phyloP scores from a whole-genome alignment of 2,329 filamentous ascomycete genomes.

The Ceratocystis variospora region DNA sequence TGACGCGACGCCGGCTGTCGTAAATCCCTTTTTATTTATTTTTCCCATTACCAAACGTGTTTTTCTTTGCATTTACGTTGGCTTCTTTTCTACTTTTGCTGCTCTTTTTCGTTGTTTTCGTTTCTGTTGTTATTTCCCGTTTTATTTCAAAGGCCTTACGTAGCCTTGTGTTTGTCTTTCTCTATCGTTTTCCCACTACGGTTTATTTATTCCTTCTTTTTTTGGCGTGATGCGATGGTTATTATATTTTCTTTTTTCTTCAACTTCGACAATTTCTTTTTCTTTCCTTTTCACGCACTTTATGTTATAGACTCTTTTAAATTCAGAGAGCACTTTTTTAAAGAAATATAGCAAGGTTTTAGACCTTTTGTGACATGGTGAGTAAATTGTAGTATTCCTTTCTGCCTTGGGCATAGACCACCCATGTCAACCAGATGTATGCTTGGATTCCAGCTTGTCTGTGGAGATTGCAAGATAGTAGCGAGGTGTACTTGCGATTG shows the following conservation, averaged over 20 bases:
- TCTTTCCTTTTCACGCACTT: conserved; percentile 2
- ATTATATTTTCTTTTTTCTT: conserved; percentile 11
- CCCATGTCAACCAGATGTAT: too few species aligned
- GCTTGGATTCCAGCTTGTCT: not conserved
- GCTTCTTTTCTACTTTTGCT: conserved; percentile 6
- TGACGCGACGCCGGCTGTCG: conserved; percentile 12
- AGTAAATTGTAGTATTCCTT: too few species aligned
- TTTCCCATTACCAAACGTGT: conserved; percentile 4
- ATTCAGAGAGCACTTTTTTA: conserved; percentile 3
- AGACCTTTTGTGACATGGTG: too few species aligned
- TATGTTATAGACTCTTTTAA: conserved; percentile 18
- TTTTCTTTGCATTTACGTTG: conserved; percentile 19
- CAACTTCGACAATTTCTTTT: conserved; percentile 1
- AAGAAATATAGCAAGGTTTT: not conserved
- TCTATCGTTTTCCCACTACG: not conserved
- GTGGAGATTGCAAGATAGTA: not conserved
- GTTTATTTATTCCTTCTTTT: conserved; percentile 16
- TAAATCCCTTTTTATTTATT: conserved; percentile 6
- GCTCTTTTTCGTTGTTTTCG: conserved; percentile 19
- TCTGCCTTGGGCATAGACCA: too few species aligned
- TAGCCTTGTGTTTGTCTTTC: conserved; percentile 14
- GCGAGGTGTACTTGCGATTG: not conserved
- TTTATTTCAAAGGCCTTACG: conserved; percentile 11
- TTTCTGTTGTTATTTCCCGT: conserved; percentile 6
- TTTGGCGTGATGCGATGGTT: conserved; percentile 10